Evolutionary conservation across 2,329 filamentous ascomycete genomes (phyloP).

Genomic region (Coniella vitis): DNA sequence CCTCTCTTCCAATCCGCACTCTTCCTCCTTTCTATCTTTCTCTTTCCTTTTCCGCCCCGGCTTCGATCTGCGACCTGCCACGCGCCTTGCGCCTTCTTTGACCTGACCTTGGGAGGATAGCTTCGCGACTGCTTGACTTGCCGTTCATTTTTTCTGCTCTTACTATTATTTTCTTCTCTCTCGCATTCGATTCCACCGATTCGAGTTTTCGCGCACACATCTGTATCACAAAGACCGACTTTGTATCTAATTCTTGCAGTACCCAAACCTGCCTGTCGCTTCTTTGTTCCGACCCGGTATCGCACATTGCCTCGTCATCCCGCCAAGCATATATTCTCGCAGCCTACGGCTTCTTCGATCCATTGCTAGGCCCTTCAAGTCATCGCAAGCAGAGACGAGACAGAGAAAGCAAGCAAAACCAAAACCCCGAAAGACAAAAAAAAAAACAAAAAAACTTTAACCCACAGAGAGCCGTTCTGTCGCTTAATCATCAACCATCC

Average conservation of each 20-base stretch:
- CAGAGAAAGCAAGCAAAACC: no score
- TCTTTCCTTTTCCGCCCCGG: slow-evolving; percentile 10
- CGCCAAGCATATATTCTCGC: not conserved
- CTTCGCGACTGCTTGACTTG: slow-evolving; percentile 5
- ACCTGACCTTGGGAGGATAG: not conserved
- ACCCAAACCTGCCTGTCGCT: not conserved
- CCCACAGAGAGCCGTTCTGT: not conserved
- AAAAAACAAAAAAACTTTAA: not conserved
- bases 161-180: no score
- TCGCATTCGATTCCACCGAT: no score
- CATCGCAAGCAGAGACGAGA: no score
- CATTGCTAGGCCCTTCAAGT: no score
- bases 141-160: not conserved
- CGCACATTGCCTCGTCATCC: not conserved
- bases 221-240: no score
- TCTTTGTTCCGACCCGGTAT: not conserved
- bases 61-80: not conserved
- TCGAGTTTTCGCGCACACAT: no score
- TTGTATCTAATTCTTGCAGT: slow-evolving; percentile 1
- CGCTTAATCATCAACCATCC: not conserved
- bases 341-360: no score
- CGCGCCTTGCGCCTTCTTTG: not conserved
- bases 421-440: not conserved
- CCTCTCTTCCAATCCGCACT: not conserved
- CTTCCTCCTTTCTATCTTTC: not conserved